These are phyloP conservation scores for Setomelanomma holmii DNA, from an alignment of 2,329 filamentous ascomycete genomes.

Conservation along the genomic window DNA sequence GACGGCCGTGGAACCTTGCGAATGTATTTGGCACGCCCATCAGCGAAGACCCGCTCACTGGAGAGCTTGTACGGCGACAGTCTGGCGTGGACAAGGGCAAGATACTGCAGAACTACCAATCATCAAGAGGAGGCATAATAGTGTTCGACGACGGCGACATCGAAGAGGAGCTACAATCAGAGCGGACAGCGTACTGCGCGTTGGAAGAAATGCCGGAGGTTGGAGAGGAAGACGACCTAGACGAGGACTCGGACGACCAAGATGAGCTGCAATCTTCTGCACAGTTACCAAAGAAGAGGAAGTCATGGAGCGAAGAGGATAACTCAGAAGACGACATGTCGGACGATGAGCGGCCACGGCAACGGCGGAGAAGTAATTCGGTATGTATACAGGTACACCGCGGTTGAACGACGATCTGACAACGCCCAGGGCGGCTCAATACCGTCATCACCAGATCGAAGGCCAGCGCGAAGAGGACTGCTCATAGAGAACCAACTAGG, in stretches of 20 bases:
- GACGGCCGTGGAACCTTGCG: constrained; percentile 91
- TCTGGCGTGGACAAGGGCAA: constrained; percentile 75
- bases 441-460: constrained; percentile 69
- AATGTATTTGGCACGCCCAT: constrained; percentile 83
- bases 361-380: constrained; percentile 86
- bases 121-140: constrained; percentile 84
- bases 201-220: constrained; percentile 90
- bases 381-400: constrained; percentile 57
- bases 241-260: constrained; percentile 59
- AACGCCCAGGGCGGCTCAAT: constrained; percentile 62
- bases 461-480: constrained; percentile 67
- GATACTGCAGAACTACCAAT: constrained; percentile 74
- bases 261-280: constrained; percentile 44
- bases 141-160: constrained; percentile 98
- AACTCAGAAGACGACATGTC: constrained; percentile 68
- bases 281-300: constrained; percentile 49
- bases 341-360: constrained; percentile 76
- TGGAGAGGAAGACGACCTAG: constrained; percentile 72
- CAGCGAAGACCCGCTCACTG: constrained; percentile 54
- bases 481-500: constrained; percentile 39
- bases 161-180: constrained; percentile 75
- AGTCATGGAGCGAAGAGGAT: constrained; percentile 63
- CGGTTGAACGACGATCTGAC: constrained; percentile 6
- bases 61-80: constrained; percentile 59
- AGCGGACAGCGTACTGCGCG: constrained; percentile 84